Base-by-base conservation (phyloP, 148 eudicot species). In the Spergularia marina region DNA sequence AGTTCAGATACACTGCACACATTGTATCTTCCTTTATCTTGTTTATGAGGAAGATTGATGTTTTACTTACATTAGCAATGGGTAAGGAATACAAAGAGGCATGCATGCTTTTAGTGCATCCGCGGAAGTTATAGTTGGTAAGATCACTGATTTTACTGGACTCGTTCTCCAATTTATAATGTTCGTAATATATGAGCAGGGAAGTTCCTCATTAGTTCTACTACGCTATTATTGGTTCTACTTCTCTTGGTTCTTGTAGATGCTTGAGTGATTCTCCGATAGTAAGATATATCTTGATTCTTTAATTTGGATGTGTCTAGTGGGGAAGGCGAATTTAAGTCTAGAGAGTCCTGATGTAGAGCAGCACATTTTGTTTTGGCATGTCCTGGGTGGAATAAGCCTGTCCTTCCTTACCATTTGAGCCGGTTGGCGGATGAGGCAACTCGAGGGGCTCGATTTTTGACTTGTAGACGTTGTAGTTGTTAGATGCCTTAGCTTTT, bases 1-100 rank as follows among this genome's bases (percentile, higher is more conserved):
- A 71, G 81, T 80, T 83, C 81, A 84, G 87, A 86, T 78, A 84
- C 82, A 82, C 80, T 73, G 78, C 78, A 66, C 60, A 72, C 88
- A 72, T 77, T 91, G 89, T 86, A 85, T 85, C 91, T 81, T 86
- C 88, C 90, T 86, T 83, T 59, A 65, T 83, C 71, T 80, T 79
- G 76, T 78, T 78, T 79, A 79, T 74, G 77, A 80, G 84, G 89
- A 81, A 79, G 82, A 49, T 67, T 66, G 66, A 76, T 68, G 76
- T 89, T 86, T 40, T 90, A 84, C 88, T 87, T 87, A 84, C 78
- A 83, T 77, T 85, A 81, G 81, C 89, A 74, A 81, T 70, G 81
- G 78, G 71, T 80, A 77, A 85, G 89, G 72, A 74, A 78, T 77
- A 83, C 76, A 76, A 78, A 79, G 73, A 76, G 82, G 82, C 73